These are phyloP conservation scores for Scedosporium aurantiacum DNA, from an alignment of 2,329 filamentous ascomycete genomes.

Conservation along the genomic window DNA sequence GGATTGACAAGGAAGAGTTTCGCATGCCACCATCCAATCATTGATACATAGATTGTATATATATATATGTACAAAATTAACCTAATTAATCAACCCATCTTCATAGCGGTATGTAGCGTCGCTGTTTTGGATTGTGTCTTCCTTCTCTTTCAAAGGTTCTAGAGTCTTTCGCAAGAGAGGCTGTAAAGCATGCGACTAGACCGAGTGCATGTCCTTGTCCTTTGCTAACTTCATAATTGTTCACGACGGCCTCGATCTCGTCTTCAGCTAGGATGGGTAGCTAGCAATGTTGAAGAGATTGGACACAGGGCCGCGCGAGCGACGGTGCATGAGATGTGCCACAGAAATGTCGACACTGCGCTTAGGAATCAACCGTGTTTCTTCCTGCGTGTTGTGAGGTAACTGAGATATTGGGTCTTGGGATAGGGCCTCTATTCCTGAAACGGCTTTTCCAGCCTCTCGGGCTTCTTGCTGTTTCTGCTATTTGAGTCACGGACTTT, in stretches of 20 bases:
- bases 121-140: background rate
- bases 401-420: constrained; percentile 47
- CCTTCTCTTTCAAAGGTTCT: background rate
- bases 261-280: constrained; percentile 34
- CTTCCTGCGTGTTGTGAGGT: constrained; percentile 43
- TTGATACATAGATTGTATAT: no score
- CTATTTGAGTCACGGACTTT: no score
- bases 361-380: constrained; percentile 42
- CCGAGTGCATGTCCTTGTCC: background rate
- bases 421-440: constrained; percentile 26
- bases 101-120: no score
- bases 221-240: constrained; percentile 35
- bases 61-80: no score
- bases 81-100: no score
- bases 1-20: no score
- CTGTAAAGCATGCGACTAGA: background rate
- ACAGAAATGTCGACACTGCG: constrained; percentile 38
- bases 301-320: constrained; percentile 24
- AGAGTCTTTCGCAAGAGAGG: background rate
- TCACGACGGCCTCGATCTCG: constrained; percentile 36
- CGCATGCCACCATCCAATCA: no score
- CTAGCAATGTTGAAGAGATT: background rate
- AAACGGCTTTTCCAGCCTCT: background rate
- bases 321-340: constrained; percentile 26
- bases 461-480: no score